phyloP scores from a whole-genome alignment of 2,329 filamentous ascomycete species.

The Fusarium sp. region DNA sequence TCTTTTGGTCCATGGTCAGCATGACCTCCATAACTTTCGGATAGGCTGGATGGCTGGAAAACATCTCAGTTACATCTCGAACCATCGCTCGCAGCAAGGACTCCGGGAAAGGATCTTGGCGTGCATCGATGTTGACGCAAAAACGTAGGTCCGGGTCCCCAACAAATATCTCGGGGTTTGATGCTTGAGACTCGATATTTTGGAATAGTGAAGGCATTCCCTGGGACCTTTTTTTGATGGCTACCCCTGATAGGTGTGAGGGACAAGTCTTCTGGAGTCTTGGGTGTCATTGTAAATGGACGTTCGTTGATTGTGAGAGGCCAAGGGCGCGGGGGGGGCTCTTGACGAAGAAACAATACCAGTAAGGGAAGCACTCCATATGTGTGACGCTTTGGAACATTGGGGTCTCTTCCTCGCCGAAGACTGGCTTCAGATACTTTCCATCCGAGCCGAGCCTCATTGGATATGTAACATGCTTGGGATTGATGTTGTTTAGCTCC shows the following conservation, averaged over 20 bases:
- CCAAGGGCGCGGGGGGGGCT: background rate
- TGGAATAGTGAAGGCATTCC: background rate
- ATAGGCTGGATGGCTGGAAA: background rate
- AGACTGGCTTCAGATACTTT: background rate
- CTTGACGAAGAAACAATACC: background rate
- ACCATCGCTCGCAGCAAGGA: background rate
- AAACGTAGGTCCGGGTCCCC: background rate
- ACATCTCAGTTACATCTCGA: background rate
- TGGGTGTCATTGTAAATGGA: background rate
- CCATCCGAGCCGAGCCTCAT: background rate
- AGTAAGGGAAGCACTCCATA: background rate
- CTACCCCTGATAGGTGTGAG: background rate
- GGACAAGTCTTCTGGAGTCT: background rate
- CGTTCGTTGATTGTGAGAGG: background rate
- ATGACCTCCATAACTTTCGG: background rate
- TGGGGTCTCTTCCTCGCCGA: background rate
- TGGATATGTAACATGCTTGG: background rate
- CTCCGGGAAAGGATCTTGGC: background rate
- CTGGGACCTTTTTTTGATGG: background rate
- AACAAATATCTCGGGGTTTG: background rate
- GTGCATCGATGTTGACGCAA: background rate
- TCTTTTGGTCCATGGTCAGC: background rate
- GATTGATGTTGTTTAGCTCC: background rate
- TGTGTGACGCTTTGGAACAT: background rate
- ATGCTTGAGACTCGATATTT: background rate